These are phyloP conservation scores for Naumovozyma castellii DNA, from an alignment of 805 yeast species.

Conservation along the genomic window DNA sequence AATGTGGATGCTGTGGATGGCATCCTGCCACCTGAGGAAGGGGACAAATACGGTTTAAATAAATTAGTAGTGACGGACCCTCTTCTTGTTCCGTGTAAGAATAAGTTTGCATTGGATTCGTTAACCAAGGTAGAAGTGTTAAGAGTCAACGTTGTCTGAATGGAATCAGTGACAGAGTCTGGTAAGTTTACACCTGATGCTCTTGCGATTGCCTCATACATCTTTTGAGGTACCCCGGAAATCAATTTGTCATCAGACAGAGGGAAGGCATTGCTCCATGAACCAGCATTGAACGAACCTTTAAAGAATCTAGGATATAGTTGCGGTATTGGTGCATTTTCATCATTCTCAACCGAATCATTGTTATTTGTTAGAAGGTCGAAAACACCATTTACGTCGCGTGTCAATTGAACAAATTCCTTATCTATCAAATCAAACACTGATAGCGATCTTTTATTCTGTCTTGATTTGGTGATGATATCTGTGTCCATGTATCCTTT, in stretches of 20 bases:
- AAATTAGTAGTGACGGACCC: background rate
- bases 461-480: no score
- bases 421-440: background rate
- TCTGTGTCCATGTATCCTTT: no score
- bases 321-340: conserved; percentile 56
- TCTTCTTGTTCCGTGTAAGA: background rate
- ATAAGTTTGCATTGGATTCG: no score
- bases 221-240: background rate
- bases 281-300: conserved; percentile 64
- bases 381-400: background rate
- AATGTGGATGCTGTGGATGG: background rate
- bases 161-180: no score
- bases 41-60: background rate
- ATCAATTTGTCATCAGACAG: background rate
- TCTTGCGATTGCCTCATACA: background rate
- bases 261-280: conserved; percentile 55
- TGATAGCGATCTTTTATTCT: background rate
- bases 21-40: background rate
- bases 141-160: no score
- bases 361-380: background rate
- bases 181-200: background rate
- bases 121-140: background rate
- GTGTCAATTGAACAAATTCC: background rate
- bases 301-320: conserved; percentile 59
- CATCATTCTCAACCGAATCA: no score